Evolutionary conservation across 495 filamentous ascomycete species (phyloP).

Genomic region (Neurospora tetrasperma): DNA sequence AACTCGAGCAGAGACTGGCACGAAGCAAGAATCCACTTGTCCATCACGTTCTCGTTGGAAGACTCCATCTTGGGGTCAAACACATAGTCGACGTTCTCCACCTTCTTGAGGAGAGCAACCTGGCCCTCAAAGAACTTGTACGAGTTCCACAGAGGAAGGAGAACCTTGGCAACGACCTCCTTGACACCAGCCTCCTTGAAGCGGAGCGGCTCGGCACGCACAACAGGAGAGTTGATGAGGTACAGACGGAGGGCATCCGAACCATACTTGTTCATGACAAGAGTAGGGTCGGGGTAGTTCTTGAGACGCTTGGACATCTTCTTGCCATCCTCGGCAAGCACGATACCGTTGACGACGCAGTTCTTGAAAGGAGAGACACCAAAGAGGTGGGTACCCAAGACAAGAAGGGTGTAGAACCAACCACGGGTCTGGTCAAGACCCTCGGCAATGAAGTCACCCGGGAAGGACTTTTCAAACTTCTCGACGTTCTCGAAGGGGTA

Average conservation of each 20-base stretch:
- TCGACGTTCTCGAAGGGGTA: slow-evolving; percentile 93
- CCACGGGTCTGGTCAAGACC: slow-evolving; percentile 72
- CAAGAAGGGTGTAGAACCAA: slow-evolving; percentile 93
- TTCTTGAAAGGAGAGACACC: slow-evolving; percentile 88
- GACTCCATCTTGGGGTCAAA: slow-evolving; percentile 69
- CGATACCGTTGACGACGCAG: slow-evolving; percentile 94
- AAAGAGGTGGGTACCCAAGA: slow-evolving; percentile 86
- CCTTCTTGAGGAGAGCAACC: slow-evolving; percentile 84
- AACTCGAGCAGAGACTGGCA: slow-evolving; percentile 89
- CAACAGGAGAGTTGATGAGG: slow-evolving; percentile 94
- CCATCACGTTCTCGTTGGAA: slow-evolving; percentile 87
- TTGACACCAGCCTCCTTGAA: slow-evolving; percentile 94
- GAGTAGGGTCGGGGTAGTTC: slow-evolving; percentile 86
- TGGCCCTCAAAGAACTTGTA: slow-evolving; percentile 98
- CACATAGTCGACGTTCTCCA: slow-evolving; percentile 63
- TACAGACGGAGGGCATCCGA: slow-evolving; percentile 92
- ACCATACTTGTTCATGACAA: slow-evolving; percentile 82
- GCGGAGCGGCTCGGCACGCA: slow-evolving; percentile 79
- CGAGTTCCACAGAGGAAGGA: slow-evolving; percentile 93
- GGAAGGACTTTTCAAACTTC: slow-evolving; percentile 69
- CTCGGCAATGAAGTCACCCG: slow-evolving; percentile 95
- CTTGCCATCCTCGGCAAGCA: slow-evolving; percentile 89
- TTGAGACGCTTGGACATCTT: slow-evolving; percentile 99
- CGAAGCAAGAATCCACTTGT: slow-evolving; percentile 88
- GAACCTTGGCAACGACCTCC: slow-evolving; percentile 88